phyloP scores from a whole-genome alignment of 306 rosid species.

The Macrotyloma uniflorum region DNA sequence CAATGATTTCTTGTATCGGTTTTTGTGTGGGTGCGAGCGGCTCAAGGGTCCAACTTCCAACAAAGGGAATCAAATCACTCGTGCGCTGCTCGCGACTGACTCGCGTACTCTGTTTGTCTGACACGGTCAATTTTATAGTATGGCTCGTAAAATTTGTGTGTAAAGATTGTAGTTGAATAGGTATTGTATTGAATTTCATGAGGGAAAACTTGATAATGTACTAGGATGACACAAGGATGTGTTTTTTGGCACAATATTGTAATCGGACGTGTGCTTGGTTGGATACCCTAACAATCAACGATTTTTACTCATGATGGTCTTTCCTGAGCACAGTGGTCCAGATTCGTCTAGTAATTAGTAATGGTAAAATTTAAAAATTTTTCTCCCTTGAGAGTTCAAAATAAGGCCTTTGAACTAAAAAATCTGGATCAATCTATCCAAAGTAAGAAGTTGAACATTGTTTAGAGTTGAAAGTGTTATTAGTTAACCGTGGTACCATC shows the following conservation, averaged over 20 bases:
- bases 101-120: background rate
- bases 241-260: background rate
- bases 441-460: background rate
- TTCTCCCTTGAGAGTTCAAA: background rate
- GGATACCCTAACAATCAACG: background rate
- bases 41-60: background rate
- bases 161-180: background rate
- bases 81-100: background rate
- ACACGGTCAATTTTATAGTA: background rate
- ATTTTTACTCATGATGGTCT: background rate
- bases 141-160: background rate
- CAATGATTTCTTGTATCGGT: background rate
- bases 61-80: constrained; percentile 6
- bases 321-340: background rate
- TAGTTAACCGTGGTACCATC: too few relatives aligned
- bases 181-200: background rate
- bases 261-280: too few relatives aligned
- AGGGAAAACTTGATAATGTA: too few relatives aligned
- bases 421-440: background rate
- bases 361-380: background rate
- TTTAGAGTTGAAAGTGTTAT: background rate
- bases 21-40: background rate
- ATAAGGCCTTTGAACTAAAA: background rate
- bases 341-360: background rate
- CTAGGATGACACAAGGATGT: background rate